Evolutionary conservation across 1,284 basidiomycete genomes (phyloP).

Genomic region (Rhizoctonia solani): DNA sequence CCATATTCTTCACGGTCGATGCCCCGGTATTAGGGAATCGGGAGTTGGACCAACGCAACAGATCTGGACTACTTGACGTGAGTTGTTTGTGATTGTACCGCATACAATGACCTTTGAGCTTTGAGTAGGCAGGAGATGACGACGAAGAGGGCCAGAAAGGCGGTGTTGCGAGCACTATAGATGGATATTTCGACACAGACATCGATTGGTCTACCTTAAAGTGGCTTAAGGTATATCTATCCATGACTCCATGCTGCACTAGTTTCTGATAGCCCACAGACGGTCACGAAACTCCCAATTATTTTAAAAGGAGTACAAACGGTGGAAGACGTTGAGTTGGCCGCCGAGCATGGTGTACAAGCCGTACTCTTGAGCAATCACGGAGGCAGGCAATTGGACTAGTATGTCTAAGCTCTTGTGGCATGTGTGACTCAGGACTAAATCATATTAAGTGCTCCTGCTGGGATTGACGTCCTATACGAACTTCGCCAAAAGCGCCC

Average conservation of each 20-base stretch:
- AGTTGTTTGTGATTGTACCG: neutral
- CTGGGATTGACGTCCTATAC: constrained; percentile 50
- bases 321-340: constrained; percentile 52
- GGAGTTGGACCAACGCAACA: constrained; percentile 49
- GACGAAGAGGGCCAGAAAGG: constrained; percentile 33
- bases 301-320: constrained; percentile 56
- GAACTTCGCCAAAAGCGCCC: constrained; percentile 51
- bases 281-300: constrained; percentile 50
- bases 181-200: constrained; percentile 40
- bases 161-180: constrained; percentile 38
- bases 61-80: constrained; percentile 43
- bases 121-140: constrained; percentile 29
- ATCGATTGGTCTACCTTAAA: constrained; percentile 38
- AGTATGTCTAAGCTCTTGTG: constrained; percentile 40
- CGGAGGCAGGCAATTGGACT: constrained; percentile 51
- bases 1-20: constrained; percentile 49
- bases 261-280: constrained; percentile 31
- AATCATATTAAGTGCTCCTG: constrained; percentile 44
- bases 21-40: constrained; percentile 49
- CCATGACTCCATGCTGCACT: neutral
- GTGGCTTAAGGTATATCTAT: constrained; percentile 40
- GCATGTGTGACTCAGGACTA: neutral
- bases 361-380: constrained; percentile 56
- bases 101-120: neutral
- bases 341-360: constrained; percentile 52